Conservation (phyloP, 305 asterid species). For the Salvia sclarea region DNA sequence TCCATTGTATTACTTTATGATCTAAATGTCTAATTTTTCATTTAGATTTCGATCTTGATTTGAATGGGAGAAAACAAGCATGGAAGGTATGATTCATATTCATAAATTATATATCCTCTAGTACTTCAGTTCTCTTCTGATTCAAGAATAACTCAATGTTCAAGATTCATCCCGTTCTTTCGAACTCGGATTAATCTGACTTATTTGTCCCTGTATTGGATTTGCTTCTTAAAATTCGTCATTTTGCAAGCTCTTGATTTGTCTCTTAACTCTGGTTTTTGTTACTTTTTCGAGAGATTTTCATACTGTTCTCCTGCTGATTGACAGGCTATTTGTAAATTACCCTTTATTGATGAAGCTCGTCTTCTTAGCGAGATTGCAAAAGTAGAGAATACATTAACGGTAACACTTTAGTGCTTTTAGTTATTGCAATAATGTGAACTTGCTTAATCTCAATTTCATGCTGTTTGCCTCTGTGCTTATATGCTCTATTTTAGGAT, state of each 20-base stretch:
- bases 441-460: background rate
- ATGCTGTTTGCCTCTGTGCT: constrained; percentile 1
- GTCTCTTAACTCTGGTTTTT: background rate
- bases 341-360: constrained; percentile 58
- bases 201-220: constrained; percentile 17
- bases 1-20: constrained; percentile 17
- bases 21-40: constrained; percentile 7
- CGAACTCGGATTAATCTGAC: constrained; percentile 2
- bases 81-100: constrained; percentile 50
- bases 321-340: constrained; percentile 58
- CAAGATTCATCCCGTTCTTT: background rate
- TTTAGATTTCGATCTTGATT: constrained; percentile 58
- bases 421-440: constrained; percentile 11
- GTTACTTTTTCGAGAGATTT: background rate
- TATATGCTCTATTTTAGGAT: constrained; percentile 42
- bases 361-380: constrained; percentile 57
- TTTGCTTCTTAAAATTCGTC: background rate
- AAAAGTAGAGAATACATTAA: constrained; percentile 54
- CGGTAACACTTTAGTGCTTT: constrained; percentile 42
- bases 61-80: constrained; percentile 50
- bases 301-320: constrained; percentile 26
- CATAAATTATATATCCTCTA: background rate
- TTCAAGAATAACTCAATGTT: background rate
- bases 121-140: constrained; percentile 1
- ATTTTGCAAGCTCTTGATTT: background rate